Base-by-base conservation (phyloP, 352 stramenopile genomes). In the Globisporangium rhizosaccharum region DNA sequence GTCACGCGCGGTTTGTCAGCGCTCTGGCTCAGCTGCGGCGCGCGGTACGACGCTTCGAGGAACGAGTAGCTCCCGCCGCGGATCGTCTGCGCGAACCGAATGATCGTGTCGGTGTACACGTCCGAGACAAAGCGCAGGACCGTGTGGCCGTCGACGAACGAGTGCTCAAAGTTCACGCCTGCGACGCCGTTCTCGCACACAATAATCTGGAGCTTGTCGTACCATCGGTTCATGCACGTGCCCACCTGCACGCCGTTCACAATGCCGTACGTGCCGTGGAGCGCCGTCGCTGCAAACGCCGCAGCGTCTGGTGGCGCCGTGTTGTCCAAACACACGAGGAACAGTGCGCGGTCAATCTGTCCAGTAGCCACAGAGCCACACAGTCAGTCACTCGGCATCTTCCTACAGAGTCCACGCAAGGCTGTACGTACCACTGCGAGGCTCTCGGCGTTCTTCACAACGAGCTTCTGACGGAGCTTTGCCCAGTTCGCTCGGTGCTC, bases 131-230 rank as follows among this genome's bases (percentile, higher is more conserved):
- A 92, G 47, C 85, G 84, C 52, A 96, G 68, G 18, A 97, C 94
- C n/a, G 95, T 98, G 79, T 99, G 96, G 18, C 96, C 96, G 72
- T 99, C 96, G 47, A 98, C 96, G 37, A 96, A 96, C 56, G 91
- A 96, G 75, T 99, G 96, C 80, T 99, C 95, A 79, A 99, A 99
- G 76, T 98, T 98, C 68, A 98, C 92, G 20, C 92, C 93, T 17
- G 94, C 91, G 39, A 92, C 89, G 63, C 94, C 94, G 60, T 98
- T 97, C 56, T 92, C 82, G 61, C 89, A 98, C 66, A 97, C 90
- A 61, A 98, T 98, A 15, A 98, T 80, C 75, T 98, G 93, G 25
- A 98, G 72, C 73, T 98, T 99, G 79, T 99, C 95, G 74, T 98
- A 98, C 95, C 95, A 99, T 36, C 96, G 90, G 68, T 98, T 98